A percentile compares a stretch with the other conserved stretches of the same genome.
These are phyloP conservation scores for Tetraselmis striata DNA, from an alignment of 139 green algal genomes.

Conservation along the genomic window DNA sequence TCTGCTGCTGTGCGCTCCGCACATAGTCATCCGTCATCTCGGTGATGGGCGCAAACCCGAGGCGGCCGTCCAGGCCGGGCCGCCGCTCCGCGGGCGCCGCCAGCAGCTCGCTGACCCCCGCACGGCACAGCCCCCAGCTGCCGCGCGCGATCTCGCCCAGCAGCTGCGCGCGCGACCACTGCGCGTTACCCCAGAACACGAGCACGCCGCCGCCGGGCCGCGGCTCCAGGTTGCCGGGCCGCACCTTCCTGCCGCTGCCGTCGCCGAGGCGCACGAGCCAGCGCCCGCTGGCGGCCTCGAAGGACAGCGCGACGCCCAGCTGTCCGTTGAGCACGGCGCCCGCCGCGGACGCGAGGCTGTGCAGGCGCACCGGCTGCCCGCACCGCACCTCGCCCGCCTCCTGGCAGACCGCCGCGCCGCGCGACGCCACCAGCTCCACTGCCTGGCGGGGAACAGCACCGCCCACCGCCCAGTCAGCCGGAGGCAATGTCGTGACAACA, in stretches of 20 bases:
- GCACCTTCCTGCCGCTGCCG: conserved; percentile 7
- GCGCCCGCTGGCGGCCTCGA: background rate
- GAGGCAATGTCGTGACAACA: too few relatives aligned
- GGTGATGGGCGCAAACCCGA: conserved; percentile 13
- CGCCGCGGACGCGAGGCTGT: background rate
- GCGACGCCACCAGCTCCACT: background rate
- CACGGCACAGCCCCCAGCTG: conserved; percentile 15
- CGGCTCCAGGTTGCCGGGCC: background rate
- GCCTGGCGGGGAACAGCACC: too few relatives aligned
- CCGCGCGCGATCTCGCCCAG: conserved; percentile 23
- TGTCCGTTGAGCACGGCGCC: conserved; percentile 14
- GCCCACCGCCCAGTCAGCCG: too few relatives aligned
- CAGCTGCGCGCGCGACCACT: conserved; percentile 21
- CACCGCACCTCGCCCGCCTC: background rate
- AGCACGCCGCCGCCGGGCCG: conserved; percentile 6
- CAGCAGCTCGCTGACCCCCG: background rate
- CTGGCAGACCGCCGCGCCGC: background rate
- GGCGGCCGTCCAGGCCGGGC: background rate
- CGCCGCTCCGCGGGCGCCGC: background rate
- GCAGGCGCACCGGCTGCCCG: conserved; percentile 8
- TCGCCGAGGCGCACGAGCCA: conserved; percentile 10
- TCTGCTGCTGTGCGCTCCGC: background rate
- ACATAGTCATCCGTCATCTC: conserved; percentile 21
- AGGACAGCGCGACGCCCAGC: conserved; percentile 5
- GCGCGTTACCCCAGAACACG: conserved; percentile 19